phyloP scores from a whole-genome alignment of 345 rosid genomes.

The Bruguiera parviflora region DNA sequence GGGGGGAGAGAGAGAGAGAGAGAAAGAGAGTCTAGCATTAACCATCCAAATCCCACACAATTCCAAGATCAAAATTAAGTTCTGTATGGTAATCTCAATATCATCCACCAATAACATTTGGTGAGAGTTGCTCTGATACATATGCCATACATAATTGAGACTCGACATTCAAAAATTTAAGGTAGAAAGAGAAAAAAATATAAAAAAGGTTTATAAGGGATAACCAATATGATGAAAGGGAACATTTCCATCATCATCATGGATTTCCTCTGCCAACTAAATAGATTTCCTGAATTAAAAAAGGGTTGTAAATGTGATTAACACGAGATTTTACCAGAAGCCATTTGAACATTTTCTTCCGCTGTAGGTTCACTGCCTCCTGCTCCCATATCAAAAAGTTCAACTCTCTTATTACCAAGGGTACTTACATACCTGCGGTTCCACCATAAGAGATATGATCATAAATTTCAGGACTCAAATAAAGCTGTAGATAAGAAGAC shows the following conservation, averaged over 20 bases:
- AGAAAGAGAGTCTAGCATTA: no score
- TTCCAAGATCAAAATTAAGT: no score
- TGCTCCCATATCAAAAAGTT: constrained; percentile 87
- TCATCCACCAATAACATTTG: no score
- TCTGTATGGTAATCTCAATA: no score
- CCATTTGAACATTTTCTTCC: constrained; percentile 84
- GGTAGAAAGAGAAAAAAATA: not conserved
- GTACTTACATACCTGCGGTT: constrained; percentile 74
- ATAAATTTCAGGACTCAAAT: constrained; percentile 10
- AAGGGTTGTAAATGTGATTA: not conserved
- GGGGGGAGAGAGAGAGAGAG: no score
- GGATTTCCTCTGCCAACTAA: not conserved
- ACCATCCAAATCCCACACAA: no score
- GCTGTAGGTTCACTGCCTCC: constrained; percentile 86
- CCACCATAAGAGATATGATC: constrained; percentile 11
- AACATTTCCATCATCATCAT: not conserved
- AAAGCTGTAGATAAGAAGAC: not conserved
- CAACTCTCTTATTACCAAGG: constrained; percentile 88
- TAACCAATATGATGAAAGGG: no score
- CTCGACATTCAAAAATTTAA: no score
- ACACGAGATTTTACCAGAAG: constrained; percentile 54
- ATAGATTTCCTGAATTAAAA: not conserved
- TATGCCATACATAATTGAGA: no score
- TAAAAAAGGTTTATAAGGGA: no score
- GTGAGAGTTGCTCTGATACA: no score